A percentile compares a stretch with the other conserved stretches of the same genome.
phyloP scores from a whole-genome alignment of 2,329 filamentous ascomycete genomes.

The Exophiala sideris region DNA sequence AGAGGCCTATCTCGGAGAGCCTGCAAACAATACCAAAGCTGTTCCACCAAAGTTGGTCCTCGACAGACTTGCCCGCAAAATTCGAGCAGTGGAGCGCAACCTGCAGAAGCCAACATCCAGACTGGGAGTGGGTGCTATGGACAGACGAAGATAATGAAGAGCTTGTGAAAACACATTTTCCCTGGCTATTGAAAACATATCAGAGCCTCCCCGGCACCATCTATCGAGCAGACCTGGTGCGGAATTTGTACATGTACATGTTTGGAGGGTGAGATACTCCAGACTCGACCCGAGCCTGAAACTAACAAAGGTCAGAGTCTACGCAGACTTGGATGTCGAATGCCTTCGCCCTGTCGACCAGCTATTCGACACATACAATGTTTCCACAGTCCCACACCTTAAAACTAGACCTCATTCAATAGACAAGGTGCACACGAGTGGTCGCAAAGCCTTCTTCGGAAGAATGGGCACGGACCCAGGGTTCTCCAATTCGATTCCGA shows the following conservation, averaged over 20 bases:
- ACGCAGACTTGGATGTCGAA: constrained; percentile 35
- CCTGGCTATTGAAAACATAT: constrained; percentile 33
- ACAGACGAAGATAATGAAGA: constrained; percentile 37
- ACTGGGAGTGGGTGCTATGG: constrained; percentile 40
- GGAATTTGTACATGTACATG: constrained; percentile 38
- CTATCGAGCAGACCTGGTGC: constrained; percentile 34
- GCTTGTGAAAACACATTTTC: constrained; percentile 34
- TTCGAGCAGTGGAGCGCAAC: constrained; percentile 34
- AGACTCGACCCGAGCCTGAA: background rate
- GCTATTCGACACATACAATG: constrained; percentile 28
- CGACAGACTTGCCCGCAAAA: constrained; percentile 25
- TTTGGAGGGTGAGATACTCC: constrained; percentile 31
- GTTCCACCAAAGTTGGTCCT: constrained; percentile 30
- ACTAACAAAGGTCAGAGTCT: constrained; percentile 27
- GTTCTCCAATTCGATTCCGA: constrained; percentile 36
- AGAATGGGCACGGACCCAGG: constrained; percentile 33
- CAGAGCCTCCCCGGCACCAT: constrained; percentile 33
- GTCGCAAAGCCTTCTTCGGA: constrained; percentile 32
- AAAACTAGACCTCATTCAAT: constrained; percentile 13
- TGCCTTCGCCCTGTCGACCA: constrained; percentile 32
- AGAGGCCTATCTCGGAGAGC: constrained; percentile 20
- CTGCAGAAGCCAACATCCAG: constrained; percentile 32
- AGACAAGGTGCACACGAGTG: constrained; percentile 15
- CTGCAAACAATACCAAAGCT: constrained; percentile 26
- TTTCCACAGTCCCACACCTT: constrained; percentile 18